These are phyloP conservation scores for Allium sativum DNA, from an alignment of 106 monocot genomes.

Conservation along the genomic window DNA sequence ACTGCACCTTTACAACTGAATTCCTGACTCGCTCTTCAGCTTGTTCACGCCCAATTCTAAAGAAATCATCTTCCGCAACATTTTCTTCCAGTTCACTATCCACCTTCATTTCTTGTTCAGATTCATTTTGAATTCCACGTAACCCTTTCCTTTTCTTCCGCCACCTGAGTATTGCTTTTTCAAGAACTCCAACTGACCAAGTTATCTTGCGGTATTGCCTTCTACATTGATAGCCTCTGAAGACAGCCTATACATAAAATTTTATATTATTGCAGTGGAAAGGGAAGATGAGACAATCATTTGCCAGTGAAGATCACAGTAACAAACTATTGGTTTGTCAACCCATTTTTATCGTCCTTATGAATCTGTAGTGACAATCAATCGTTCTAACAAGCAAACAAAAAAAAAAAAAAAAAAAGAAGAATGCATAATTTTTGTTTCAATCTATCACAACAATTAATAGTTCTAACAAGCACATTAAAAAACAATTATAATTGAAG, in stretches of 20 bases:
- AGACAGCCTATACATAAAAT: conserved; percentile 42
- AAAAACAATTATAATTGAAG: too few relatives aligned
- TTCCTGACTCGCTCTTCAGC: conserved; percentile 79
- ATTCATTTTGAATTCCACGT: conserved; percentile 59
- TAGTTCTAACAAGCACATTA: too few relatives aligned
- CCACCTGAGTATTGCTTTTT: conserved; percentile 92
- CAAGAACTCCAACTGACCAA: conserved; percentile 95
- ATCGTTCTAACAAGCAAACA: neutral
- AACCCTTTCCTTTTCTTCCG: conserved; percentile 75
- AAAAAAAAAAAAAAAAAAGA: neutral
- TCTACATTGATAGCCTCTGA: conserved; percentile 66
- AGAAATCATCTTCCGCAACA: conserved; percentile 80
- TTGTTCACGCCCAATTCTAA: conserved; percentile 51
- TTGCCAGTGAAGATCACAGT: too few relatives aligned
- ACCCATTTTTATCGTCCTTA: too few relatives aligned
- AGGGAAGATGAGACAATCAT: too few relatives aligned
- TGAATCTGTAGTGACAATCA: too few relatives aligned
- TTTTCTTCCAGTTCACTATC: conserved; percentile 24
- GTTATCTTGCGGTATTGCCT: conserved; percentile 63
- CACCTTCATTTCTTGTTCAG: conserved; percentile 5
- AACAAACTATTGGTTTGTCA: too few relatives aligned
- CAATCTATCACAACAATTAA: too few relatives aligned
- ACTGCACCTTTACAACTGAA: conserved; percentile 78
- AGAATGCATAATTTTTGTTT: too few relatives aligned
- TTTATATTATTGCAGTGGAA: too few relatives aligned